Percentiles rank a stretch among this genome's conserved stretches.
phyloP scores from a whole-genome alignment of 2,329 filamentous ascomycete genomes.

The Atkinsonella hypoxylon region DNA sequence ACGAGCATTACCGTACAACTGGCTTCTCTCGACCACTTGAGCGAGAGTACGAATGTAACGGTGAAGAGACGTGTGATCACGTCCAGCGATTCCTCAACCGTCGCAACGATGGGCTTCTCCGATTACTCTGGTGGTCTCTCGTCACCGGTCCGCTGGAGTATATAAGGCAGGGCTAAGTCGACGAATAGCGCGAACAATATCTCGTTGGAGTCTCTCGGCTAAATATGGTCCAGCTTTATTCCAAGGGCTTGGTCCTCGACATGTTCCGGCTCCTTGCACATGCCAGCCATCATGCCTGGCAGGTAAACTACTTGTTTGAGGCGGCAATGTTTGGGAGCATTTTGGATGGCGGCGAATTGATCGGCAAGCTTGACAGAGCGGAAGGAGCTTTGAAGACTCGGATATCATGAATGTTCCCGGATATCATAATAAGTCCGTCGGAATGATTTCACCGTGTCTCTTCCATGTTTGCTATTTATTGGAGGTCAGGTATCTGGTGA shows the following conservation, averaged over 20 bases:
- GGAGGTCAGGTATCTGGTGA: too few species aligned
- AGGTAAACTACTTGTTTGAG: slow-evolving; percentile 19
- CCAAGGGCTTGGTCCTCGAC: slow-evolving; percentile 8
- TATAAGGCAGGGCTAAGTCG: slow-evolving; percentile 8
- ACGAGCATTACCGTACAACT: slow-evolving; percentile 15
- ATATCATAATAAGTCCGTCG: too few species aligned
- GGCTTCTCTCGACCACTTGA: slow-evolving; percentile 14
- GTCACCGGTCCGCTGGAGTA: slow-evolving; percentile 11
- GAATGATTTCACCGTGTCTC: background rate
- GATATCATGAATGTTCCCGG: too few species aligned
- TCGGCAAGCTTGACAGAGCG: slow-evolving; percentile 17
- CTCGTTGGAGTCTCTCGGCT: slow-evolving; percentile 9
- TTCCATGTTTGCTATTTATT: background rate
- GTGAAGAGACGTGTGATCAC: slow-evolving; percentile 11
- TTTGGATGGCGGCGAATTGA: slow-evolving; percentile 16
- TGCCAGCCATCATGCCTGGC: slow-evolving; percentile 17
- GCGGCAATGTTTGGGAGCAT: slow-evolving; percentile 23
- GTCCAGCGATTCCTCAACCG: slow-evolving; percentile 7
- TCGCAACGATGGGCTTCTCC: slow-evolving; percentile 5
- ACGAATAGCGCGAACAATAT: slow-evolving; percentile 8
- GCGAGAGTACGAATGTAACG: slow-evolving; percentile 9
- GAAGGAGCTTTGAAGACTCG: background rate
- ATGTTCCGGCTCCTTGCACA: slow-evolving; percentile 12
- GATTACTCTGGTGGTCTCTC: slow-evolving; percentile 9
- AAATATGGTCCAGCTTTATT: slow-evolving; percentile 14